Conservation (phyloP, 495 filamentous ascomycete genomes). For the Neurospora cerealis region DNA sequence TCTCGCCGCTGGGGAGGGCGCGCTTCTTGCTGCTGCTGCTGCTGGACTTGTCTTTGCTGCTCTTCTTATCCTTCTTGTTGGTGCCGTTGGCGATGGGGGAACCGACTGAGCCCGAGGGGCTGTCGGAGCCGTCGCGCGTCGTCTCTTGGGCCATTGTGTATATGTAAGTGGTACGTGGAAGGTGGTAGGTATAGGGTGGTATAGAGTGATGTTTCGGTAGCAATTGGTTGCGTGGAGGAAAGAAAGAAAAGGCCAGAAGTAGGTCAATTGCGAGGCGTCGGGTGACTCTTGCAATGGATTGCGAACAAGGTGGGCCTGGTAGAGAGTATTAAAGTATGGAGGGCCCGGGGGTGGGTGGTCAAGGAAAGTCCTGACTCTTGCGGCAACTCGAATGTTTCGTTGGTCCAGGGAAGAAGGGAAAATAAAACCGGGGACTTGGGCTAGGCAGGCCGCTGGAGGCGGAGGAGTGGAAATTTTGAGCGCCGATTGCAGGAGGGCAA, state of each 20-base stretch:
- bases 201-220: neutral
- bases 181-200: neutral
- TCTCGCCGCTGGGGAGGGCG: constrained; percentile 19
- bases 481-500: neutral
- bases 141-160: constrained; percentile 11
- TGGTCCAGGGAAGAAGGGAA: neutral
- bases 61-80: constrained; percentile 14
- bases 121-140: constrained; percentile 10
- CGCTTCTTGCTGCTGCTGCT: constrained; percentile 18
- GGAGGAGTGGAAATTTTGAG: neutral
- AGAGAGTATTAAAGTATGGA: neutral
- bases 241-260: neutral
- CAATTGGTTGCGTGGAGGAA: neutral
- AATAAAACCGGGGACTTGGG: neutral
- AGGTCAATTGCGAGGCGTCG: neutral
- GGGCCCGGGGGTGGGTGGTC: neutral
- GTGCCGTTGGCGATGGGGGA: constrained; percentile 15
- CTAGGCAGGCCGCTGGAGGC: neutral
- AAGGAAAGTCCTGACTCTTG: neutral
- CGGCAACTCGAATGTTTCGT: neutral
- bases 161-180: neutral
- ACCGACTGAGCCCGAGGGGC: constrained; percentile 14
- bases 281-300: neutral
- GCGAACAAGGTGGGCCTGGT: neutral
- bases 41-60: constrained; percentile 17